Conservation (phyloP, 352 stramenopile genomes). For the Detonula confervacea region DNA sequence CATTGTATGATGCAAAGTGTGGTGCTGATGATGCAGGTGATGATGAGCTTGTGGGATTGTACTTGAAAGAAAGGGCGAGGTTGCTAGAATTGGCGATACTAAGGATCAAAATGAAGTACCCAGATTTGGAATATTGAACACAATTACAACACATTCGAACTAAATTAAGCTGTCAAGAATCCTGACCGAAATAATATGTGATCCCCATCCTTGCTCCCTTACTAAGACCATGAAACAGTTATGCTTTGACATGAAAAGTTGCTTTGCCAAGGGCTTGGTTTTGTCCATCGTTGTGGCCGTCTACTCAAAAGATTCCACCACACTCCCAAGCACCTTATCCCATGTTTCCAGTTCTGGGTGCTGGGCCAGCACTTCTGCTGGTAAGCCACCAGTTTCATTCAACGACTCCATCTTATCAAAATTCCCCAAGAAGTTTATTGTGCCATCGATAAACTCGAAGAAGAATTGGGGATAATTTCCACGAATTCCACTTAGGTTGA, state of each 20-base stretch:
- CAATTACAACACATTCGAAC: background rate
- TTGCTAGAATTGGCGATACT: slow-evolving; percentile 56
- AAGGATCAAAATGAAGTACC: slow-evolving; percentile 52
- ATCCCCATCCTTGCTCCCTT: too few relatives aligned
- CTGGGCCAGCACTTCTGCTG: slow-evolving; percentile 56
- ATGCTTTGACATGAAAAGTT: too few relatives aligned
- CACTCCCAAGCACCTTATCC: slow-evolving; percentile 64
- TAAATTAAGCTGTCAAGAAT: slow-evolving; percentile 4
- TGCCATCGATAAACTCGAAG: slow-evolving; percentile 44
- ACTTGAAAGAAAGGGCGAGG: slow-evolving; percentile 58
- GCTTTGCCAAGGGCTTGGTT: too few relatives aligned
- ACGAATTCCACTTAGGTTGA: slow-evolving; percentile 67
- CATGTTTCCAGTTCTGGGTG: slow-evolving; percentile 69
- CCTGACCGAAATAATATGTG: too few relatives aligned
- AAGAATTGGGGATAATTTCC: slow-evolving; percentile 85
- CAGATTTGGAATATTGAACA: slow-evolving; percentile 55
- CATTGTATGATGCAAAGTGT: slow-evolving; percentile 51
- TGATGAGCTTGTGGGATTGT: slow-evolving; percentile 35
- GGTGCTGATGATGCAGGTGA: slow-evolving; percentile 42
- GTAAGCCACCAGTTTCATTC: slow-evolving; percentile 65
- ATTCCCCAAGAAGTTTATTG: slow-evolving; percentile 50
- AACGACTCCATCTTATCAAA: slow-evolving; percentile 65
- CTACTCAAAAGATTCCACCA: slow-evolving; percentile 55
- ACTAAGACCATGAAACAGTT: too few relatives aligned
- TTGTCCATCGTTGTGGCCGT: too few relatives aligned